Base-by-base conservation (phyloP, 176 grass and related monocot species). In the Cenchrus fungigraminus region DNA sequence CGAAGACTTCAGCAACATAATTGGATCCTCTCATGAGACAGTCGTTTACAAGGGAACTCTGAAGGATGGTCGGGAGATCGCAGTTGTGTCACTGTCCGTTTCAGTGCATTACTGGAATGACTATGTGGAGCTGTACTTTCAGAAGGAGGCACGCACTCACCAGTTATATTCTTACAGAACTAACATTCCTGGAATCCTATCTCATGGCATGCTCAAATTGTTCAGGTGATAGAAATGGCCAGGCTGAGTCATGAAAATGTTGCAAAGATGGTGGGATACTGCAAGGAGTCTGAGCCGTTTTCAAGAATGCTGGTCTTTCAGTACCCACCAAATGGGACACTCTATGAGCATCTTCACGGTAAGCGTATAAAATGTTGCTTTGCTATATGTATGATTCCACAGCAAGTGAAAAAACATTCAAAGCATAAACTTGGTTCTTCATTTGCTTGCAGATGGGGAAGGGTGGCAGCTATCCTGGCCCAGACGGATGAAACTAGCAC, bases 1-100 rank as follows among this genome's bases (percentile, higher is more conserved):
- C 31, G 97, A 96, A 81, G 97, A 99, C 82, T 99, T 99, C 81
- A 99, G 97, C 92, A 99, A 99, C 83, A 94, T 99, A 57, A 99
- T 96, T 50, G 93, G 93, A 59, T 99, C 93, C 65, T 96, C 91
- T 67, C 83, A 84, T 17, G 88, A 99, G 71, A 92, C 86, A 58
- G 70, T 99, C 9, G 85, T 96, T 71, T 96, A 96, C 64, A 99
- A 99, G 89, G 97, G 97, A 56, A 99, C 79, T 73, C 75, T 96
- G 82, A 92, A 94, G 65, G 88, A 91, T 81, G 97, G 93, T 11
- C 61, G 70, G 62, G 97, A 99, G 89, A 96, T 99, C 49, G 93
- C 93, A 15, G 97, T 96, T 71, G 88, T 96, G 71, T 99, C 97
- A 5, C 86, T 94, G 49, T 73, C 90, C 20, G 70, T 86, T 63